Percentiles rank a stretch among this genome's conserved stretches.
phyloP scores from a whole-genome alignment of 805 yeast species.

The Metschnikowia kunwiensis region DNA sequence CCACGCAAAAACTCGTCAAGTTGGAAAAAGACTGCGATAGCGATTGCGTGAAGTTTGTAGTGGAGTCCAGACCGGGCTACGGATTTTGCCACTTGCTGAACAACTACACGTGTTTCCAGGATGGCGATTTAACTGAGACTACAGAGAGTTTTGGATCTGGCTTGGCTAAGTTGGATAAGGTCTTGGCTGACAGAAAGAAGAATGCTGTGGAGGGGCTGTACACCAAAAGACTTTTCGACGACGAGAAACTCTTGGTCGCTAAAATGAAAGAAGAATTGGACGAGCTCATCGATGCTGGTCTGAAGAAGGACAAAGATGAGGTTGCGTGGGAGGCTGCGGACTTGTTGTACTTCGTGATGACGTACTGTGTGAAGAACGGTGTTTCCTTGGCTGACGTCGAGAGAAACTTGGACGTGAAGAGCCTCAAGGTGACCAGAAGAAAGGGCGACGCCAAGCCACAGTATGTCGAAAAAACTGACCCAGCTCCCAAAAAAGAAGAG shows the following conservation, averaged over 20 bases:
- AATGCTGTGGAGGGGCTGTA: slow-evolving; percentile 92
- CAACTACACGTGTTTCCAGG: slow-evolving; percentile 67
- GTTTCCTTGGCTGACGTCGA: slow-evolving; percentile 81
- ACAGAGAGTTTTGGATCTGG: slow-evolving; percentile 58
- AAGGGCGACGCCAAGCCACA: slow-evolving; percentile 93
- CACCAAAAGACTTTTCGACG: slow-evolving; percentile 82
- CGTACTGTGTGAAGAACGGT: slow-evolving; percentile 62
- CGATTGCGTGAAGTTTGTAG: slow-evolving; percentile 84
- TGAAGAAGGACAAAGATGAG: slow-evolving; percentile 36
- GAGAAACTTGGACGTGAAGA: slow-evolving; percentile 76
- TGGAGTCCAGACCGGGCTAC: slow-evolving; percentile 69
- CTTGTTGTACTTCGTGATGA: slow-evolving; percentile 56
- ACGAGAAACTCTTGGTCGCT: slow-evolving; percentile 70
- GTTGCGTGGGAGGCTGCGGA: slow-evolving; percentile 98
- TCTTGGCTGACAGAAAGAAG: slow-evolving; percentile 57
- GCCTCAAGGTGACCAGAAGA: slow-evolving; percentile 84
- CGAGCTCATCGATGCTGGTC: slow-evolving; percentile 82
- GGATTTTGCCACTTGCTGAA: slow-evolving; percentile 92
- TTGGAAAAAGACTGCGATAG: slow-evolving; percentile 86
- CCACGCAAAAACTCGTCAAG: slow-evolving; percentile 71
- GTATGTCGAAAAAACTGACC: slow-evolving; percentile 35
- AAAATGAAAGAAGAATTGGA: slow-evolving; percentile 96
- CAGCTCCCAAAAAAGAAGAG: neutral
- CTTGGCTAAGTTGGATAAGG: slow-evolving; percentile 60
- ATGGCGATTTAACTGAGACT: slow-evolving; percentile 30